Conservation (phyloP, 1,284 basidiomycete genomes). For the Rhizopogon hawkerae region DNA sequence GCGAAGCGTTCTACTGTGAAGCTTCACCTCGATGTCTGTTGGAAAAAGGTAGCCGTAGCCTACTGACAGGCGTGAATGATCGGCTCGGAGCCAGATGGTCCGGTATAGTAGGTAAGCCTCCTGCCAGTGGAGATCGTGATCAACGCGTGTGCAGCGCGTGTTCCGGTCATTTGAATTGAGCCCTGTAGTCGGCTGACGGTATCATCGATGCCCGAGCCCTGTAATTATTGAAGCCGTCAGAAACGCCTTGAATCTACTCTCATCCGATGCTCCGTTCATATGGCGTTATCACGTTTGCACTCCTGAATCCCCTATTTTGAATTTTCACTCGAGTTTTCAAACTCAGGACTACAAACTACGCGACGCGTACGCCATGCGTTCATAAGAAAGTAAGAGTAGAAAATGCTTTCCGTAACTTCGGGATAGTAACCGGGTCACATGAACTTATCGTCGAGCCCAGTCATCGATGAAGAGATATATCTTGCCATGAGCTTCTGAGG, state of each 20-base stretch:
- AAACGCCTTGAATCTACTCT: neutral
- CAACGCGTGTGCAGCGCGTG: conserved; percentile 1
- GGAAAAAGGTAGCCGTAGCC: neutral
- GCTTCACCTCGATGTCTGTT: neutral
- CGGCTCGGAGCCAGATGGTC: conserved; percentile 1
- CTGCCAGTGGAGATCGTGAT: neutral
- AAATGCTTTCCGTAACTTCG: neutral
- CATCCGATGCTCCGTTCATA: neutral
- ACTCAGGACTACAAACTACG: neutral
- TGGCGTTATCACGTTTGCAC: neutral
- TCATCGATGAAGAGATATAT: neutral
- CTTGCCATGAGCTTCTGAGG: neutral
- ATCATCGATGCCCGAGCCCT: conserved; percentile 1
- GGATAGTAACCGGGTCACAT: neutral
- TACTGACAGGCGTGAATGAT: neutral
- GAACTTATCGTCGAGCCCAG: neutral
- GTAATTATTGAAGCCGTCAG: neutral
- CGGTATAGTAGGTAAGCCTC: neutral
- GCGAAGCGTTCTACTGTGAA: neutral
- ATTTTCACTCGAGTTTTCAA: neutral
- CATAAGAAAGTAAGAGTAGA: neutral
- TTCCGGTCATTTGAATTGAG: conserved; percentile 4
- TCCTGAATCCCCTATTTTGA: neutral
- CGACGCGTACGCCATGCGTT: neutral
- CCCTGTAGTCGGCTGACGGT: neutral